A percentile compares a stretch with the other conserved stretches of the same genome.
Evolutionary conservation across 768 basidiomycete genomes (phyloP).

Genomic region (Auriscalpium vulgare): DNA sequence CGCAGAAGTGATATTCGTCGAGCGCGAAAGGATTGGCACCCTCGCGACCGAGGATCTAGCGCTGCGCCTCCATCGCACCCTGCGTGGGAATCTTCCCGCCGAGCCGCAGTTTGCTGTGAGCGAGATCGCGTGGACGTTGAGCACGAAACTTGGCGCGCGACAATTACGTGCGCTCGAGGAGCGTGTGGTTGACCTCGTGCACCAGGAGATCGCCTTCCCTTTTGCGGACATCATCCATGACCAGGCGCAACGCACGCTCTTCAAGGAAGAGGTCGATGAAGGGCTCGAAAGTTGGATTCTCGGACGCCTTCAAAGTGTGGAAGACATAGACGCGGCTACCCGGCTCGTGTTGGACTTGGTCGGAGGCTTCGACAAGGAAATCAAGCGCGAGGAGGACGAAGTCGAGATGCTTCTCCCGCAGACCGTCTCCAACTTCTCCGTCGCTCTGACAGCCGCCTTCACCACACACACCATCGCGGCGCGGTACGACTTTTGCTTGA

Average conservation of each 20-base stretch:
- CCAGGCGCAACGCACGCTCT: constrained; percentile 44
- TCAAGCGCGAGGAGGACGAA: constrained; percentile 75
- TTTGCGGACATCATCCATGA: constrained; percentile 70
- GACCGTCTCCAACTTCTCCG: constrained; percentile 52
- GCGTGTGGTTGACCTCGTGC: constrained; percentile 53
- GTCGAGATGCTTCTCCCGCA: constrained; percentile 44
- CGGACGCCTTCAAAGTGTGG: constrained; percentile 48
- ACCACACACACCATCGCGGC: constrained; percentile 54
- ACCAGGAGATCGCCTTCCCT: constrained; percentile 73
- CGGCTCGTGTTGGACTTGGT: constrained; percentile 59
- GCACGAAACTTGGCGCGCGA: constrained; percentile 38
- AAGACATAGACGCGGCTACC: constrained; percentile 47
- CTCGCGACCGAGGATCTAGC: constrained; percentile 62
- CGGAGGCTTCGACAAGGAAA: constrained; percentile 56
- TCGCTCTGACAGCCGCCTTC: constrained; percentile 56
- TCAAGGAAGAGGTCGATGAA: constrained; percentile 52
- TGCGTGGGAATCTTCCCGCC: constrained; percentile 35
- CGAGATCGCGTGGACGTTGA: constrained; percentile 55
- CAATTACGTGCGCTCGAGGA: constrained; percentile 38
- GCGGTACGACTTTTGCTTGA: constrained; percentile 67
- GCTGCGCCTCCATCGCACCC: constrained; percentile 44
- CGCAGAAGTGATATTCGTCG: constrained; percentile 51
- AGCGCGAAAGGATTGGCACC: constrained; percentile 68
- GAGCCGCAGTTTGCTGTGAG: constrained; percentile 52
- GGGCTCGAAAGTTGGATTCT: constrained; percentile 53